phyloP scores from a whole-genome alignment of 768 basidiomycete genomes.

The Tulasnella calospora region DNA sequence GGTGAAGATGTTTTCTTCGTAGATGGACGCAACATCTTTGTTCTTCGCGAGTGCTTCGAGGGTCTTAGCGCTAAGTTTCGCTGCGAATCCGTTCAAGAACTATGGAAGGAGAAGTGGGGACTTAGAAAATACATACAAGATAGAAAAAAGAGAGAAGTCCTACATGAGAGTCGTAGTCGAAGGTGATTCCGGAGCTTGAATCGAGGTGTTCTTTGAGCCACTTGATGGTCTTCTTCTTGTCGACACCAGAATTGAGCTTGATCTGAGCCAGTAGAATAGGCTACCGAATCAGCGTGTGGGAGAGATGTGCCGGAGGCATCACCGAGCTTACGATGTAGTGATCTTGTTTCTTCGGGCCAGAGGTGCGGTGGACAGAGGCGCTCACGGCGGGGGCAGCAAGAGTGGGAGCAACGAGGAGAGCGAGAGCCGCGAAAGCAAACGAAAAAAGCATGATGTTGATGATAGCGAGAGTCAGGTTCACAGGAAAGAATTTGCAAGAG shows the following conservation, averaged over 20 bases:
- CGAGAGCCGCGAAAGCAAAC: not conserved
- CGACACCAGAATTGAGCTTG: not conserved
- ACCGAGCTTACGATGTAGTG: not conserved
- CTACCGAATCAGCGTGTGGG: not conserved
- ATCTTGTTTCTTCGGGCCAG: not conserved
- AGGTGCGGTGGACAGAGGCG: not conserved
- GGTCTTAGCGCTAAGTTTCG: not conserved
- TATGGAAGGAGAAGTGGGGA: not conserved
- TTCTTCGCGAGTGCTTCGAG: constrained; percentile 3
- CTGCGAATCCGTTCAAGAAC: constrained; percentile 24
- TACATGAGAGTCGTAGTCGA: constrained; percentile 24
- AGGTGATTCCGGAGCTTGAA: constrained; percentile 12
- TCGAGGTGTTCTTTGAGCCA: not conserved
- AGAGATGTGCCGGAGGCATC: not conserved
- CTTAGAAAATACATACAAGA: not conserved
- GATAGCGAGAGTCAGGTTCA: not conserved
- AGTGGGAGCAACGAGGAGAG: not conserved
- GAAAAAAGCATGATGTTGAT: not conserved
- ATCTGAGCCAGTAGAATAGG: not conserved
- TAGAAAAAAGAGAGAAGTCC: not conserved
- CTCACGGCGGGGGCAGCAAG: not conserved
- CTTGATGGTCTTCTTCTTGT: not conserved
- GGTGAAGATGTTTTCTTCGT: constrained; percentile 2
- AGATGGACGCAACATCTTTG: constrained; percentile 24
- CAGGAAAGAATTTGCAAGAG: not conserved